Percentiles rank a stretch among this genome's conserved stretches.
Conservation (phyloP, 768 basidiomycete species). For the Termitomyces sp. region DNA sequence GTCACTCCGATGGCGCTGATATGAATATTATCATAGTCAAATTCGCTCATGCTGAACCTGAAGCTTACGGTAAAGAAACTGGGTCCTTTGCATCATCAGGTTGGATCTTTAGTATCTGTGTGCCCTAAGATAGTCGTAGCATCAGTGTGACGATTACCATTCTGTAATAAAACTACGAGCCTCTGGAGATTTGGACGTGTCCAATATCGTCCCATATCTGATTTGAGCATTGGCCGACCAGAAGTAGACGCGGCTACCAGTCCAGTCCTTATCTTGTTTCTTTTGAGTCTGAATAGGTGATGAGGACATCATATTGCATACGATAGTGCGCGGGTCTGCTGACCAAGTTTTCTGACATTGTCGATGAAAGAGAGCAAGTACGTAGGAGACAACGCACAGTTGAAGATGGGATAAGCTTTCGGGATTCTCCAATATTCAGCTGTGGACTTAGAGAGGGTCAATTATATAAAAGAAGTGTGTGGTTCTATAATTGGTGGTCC, state of each 20-base stretch:
- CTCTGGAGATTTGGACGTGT: conserved; percentile 13
- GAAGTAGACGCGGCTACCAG: conserved; percentile 21
- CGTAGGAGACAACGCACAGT: not conserved
- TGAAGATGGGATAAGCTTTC: not conserved
- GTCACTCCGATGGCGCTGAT: conserved; percentile 22
- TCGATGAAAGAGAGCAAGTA: not conserved
- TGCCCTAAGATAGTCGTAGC: conserved; percentile 14
- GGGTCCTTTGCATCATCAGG: conserved; percentile 17
- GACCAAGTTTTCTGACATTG: conserved; percentile 5
- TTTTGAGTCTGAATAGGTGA: not conserved
- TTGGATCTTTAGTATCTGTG: conserved; percentile 18
- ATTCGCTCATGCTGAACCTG: not conserved
- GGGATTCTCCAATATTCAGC: not conserved
- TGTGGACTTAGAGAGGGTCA: not conserved
- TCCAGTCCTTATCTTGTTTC: conserved; percentile 13
- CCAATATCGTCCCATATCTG: conserved; percentile 21
- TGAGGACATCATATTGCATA: not conserved
- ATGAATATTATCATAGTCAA: not conserved
- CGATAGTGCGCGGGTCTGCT: not conserved
- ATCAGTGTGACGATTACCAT: not conserved
- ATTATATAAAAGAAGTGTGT: conserved; percentile 10
- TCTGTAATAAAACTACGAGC: conserved; percentile 8
- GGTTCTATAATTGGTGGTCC: too few species aligned
- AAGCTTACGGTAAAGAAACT: conserved; percentile 22
- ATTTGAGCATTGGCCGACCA: conserved; percentile 19